Base-by-base conservation (phyloP, 2,329 filamentous ascomycete genomes). In the Scortechinia acanthostroma region DNA sequence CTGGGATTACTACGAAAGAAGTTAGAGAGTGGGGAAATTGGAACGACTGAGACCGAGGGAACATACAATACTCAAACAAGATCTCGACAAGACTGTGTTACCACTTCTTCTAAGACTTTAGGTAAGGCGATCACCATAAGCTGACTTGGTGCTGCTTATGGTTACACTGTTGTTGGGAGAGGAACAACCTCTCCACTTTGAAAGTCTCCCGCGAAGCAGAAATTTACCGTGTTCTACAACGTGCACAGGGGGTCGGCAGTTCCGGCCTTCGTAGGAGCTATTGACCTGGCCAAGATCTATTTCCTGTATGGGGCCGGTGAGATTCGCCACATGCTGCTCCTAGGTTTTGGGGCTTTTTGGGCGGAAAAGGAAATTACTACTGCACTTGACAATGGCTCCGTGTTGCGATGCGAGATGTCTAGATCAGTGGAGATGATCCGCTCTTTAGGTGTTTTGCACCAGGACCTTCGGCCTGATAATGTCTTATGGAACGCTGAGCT, bases 321-420 rank as follows among this genome's bases (percentile, higher is more conserved):
- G 22, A 60, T 59, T 43, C 51, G 50, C 4, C 51, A 61, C 45
- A 59, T 60, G 52, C 51, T 61, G 2, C 47, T 61, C 0, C 58
- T 61, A 53, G 55, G 21, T 22, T 61, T n/a, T 30, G 25, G 10
- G 25, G 10, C 25, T 30, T 30, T n/a, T 30, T 30, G 25, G 10
- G 10, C 25, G n/a, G 25, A 30, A 30, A n/a, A n/a, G n/a, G n/a
- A n/a, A n/a, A n/a, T n/a, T n/a, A n/a, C n/a, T n/a, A n/a, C n/a
- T n/a, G n/a, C n/a, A n/a, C n/a, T n/a, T n/a, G 10, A 10, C 25
- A 30, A 10, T 30, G 25, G n/a, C 10, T 10, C 10, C 10, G 25
- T 10, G 25, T 30, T 30, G 25, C 10, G n/a, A 10, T n/a, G 25
- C n/a, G 25, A 30, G n/a, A 30, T 30, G 10, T 30, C 25, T 10